Evolutionary conservation across 2,329 filamentous ascomycete species (phyloP).

Genomic region (Pestalotiopsis sp.): DNA sequence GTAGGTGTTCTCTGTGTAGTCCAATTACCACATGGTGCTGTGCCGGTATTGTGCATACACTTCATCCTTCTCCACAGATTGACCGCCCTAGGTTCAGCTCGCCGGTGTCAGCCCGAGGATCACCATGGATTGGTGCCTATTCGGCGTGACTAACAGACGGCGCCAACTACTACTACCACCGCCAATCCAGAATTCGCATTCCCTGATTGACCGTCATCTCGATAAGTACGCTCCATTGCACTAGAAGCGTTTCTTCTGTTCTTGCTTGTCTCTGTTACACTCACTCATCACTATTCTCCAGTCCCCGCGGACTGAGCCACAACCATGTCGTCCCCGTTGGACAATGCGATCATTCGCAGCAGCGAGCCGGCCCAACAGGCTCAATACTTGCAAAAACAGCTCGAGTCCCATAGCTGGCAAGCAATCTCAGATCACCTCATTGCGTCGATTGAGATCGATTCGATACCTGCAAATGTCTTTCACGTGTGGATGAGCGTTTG

Average conservation of each 20-base stretch:
- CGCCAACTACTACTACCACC: neutral
- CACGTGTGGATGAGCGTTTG: slow-evolving; percentile 22
- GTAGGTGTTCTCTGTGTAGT: too few relatives aligned
- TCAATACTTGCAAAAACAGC: neutral
- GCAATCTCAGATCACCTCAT: slow-evolving; percentile 13
- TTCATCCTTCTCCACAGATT: neutral
- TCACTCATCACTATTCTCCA: too few relatives aligned
- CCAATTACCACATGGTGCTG: neutral
- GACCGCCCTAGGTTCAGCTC: neutral
- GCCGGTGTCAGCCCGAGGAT: neutral
- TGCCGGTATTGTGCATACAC: neutral
- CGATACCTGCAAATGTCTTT: slow-evolving; percentile 17
- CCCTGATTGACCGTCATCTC: too few relatives aligned
- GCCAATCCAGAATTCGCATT: neutral
- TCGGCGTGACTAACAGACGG: neutral
- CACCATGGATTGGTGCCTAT: neutral
- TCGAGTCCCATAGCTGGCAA: neutral
- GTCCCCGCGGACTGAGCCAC: neutral
- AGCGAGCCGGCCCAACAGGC: slow-evolving; percentile 3
- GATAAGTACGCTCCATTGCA: too few relatives aligned
- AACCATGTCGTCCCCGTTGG: slow-evolving; percentile 1
- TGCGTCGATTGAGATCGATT: slow-evolving; percentile 12
- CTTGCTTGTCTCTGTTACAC: too few relatives aligned
- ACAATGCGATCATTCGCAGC: slow-evolving; percentile 5
- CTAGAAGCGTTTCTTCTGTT: too few relatives aligned